These are phyloP conservation scores for Vaccinium darrowii DNA, from an alignment of 148 eudicot genomes.

Conservation along the genomic window DNA sequence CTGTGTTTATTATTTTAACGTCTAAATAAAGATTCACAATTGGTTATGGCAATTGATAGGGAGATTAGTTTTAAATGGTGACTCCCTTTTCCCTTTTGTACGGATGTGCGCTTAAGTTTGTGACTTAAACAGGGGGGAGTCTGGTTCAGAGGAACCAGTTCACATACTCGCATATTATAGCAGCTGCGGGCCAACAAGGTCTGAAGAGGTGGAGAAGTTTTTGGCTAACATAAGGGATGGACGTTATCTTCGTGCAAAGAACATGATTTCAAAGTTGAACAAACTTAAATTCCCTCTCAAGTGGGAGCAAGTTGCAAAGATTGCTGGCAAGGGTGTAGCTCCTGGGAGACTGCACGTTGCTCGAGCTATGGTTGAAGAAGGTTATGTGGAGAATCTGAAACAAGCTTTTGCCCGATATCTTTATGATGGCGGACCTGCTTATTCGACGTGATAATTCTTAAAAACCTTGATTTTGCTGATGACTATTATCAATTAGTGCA, in stretches of 20 bases:
- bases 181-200: slow-evolving; percentile 74
- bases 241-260: slow-evolving; percentile 76
- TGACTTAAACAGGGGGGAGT: slow-evolving; percentile 45
- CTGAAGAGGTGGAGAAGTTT: slow-evolving; percentile 62
- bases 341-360: slow-evolving; percentile 97
- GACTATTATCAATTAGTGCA: background rate
- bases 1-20: background rate
- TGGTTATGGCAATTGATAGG: background rate
- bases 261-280: slow-evolving; percentile 71
- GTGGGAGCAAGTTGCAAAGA: slow-evolving; percentile 75
- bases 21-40: background rate
- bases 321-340: slow-evolving; percentile 94
- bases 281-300: slow-evolving; percentile 76
- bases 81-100: background rate
- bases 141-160: slow-evolving; percentile 85
- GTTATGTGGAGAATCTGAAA: slow-evolving; percentile 86
- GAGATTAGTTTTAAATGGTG: background rate
- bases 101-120: background rate
- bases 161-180: slow-evolving; percentile 95
- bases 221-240: slow-evolving; percentile 84
- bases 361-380: slow-evolving; percentile 94
- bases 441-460: slow-evolving; percentile 64
- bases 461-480: background rate
- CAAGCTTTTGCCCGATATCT: slow-evolving; percentile 90
- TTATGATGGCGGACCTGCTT: slow-evolving; percentile 95